Evolutionary conservation across 768 basidiomycete genomes (phyloP).

Genomic region (Zangia roseola): DNA sequence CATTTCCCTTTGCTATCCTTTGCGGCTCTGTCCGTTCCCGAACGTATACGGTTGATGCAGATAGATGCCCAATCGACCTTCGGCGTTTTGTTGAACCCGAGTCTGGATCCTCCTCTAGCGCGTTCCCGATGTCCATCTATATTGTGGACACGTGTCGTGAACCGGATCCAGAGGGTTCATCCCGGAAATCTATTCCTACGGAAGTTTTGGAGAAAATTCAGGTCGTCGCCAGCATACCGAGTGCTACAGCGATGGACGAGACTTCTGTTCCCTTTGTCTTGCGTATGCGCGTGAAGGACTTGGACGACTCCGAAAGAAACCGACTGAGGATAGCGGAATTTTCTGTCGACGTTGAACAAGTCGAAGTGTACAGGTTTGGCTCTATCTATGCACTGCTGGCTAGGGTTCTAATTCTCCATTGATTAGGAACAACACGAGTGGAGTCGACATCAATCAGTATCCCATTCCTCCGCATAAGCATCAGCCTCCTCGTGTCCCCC

Average conservation of each 20-base stretch:
- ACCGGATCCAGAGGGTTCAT: constrained; percentile 11
- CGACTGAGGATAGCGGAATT: constrained; percentile 58
- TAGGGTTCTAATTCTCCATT: constrained; percentile 6
- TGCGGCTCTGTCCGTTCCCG: constrained; percentile 57
- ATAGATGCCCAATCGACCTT: constrained; percentile 42
- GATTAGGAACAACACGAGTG: constrained; percentile 41
- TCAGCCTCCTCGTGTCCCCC: constrained; percentile 65
- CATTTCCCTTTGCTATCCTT: constrained; percentile 50
- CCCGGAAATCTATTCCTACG: constrained; percentile 41
- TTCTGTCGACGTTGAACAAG: constrained; percentile 56
- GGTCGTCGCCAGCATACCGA: constrained; percentile 62
- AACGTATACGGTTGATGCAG: constrained; percentile 40
- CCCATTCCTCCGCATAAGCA: constrained; percentile 53
- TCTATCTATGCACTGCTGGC: neutral
- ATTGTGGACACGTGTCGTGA: constrained; percentile 40
- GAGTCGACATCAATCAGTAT: constrained; percentile 43
- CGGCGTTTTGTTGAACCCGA: constrained; percentile 53
- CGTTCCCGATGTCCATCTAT: constrained; percentile 39
- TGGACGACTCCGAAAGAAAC: constrained; percentile 48
- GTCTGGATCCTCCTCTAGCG: constrained; percentile 26
- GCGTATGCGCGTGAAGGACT: constrained; percentile 55
- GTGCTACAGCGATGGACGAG: constrained; percentile 47
- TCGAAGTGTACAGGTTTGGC: constrained; percentile 64
- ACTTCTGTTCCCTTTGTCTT: constrained; percentile 52
- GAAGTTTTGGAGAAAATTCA: constrained; percentile 62